Percentiles rank a stretch among this genome's conserved stretches.
Conservation (phyloP, 2,329 filamentous ascomycete genomes). For the Stachybotrys chartarum region DNA sequence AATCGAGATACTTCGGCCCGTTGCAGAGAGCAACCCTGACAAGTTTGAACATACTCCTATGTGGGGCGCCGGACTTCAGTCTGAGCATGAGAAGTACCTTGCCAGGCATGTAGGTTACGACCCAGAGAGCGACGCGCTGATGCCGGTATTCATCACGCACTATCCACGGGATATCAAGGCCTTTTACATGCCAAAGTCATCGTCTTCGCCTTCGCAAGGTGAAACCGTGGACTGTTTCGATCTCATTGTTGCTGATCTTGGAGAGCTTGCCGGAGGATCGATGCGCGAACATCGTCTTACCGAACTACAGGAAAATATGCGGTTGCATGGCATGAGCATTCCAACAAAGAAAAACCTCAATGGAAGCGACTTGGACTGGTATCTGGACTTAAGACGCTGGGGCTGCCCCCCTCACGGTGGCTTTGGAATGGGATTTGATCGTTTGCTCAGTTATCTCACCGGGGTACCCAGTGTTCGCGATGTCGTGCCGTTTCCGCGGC, state of each 20-base stretch:
- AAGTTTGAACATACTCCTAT: slow-evolving; percentile 61
- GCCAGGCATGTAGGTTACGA: slow-evolving; percentile 56
- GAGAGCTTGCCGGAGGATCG: slow-evolving; percentile 82
- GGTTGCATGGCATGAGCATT: slow-evolving; percentile 53
- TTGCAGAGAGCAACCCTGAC: slow-evolving; percentile 28
- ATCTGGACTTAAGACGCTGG: slow-evolving; percentile 79
- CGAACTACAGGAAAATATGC: slow-evolving; percentile 64
- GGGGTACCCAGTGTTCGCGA: slow-evolving; percentile 80
- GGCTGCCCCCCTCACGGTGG: slow-evolving; percentile 89
- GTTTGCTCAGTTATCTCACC: slow-evolving; percentile 74
- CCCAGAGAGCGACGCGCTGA: slow-evolving; percentile 34
- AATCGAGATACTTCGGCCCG: slow-evolving; percentile 58
- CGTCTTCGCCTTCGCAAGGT: slow-evolving; percentile 17
- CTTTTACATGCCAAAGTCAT: slow-evolving; percentile 58
- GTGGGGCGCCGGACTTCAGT: slow-evolving; percentile 71
- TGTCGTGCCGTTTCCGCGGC: slow-evolving; percentile 78
- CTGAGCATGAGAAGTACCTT: slow-evolving; percentile 88
- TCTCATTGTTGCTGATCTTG: slow-evolving; percentile 75
- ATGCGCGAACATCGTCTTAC: slow-evolving; percentile 76
- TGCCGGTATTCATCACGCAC: slow-evolving; percentile 85
- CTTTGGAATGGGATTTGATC: slow-evolving; percentile 85
- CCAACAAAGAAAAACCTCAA: slow-evolving; percentile 19
- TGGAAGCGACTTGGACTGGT: slow-evolving; percentile 60
- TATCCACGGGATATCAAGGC: slow-evolving; percentile 88
- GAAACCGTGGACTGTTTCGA: slow-evolving; percentile 84